phyloP scores from a whole-genome alignment of 441 rosid species.

The Gossypium aridum region DNA sequence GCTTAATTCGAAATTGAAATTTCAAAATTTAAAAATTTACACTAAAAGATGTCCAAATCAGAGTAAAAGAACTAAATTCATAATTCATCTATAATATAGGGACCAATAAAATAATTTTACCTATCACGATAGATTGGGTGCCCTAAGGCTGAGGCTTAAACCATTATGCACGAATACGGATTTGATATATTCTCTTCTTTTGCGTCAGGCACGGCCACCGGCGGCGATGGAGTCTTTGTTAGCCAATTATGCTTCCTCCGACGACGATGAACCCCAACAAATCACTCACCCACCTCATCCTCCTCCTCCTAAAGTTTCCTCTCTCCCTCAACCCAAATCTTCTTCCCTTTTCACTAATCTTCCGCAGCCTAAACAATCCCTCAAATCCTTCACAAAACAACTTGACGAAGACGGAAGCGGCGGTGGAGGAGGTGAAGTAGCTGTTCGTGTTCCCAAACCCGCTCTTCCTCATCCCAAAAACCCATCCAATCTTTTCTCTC shows the following conservation, averaged over 20 bases:
- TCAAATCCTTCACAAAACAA: neutral
- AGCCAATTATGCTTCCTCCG: constrained; percentile 80
- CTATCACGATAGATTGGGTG: too few species aligned
- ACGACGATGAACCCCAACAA: constrained; percentile 38
- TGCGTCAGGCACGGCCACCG: too few species aligned
- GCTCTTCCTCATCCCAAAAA: constrained; percentile 14
- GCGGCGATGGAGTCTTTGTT: constrained; percentile 61
- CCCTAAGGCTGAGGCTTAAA: too few species aligned
- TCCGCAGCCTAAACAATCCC: constrained; percentile 23
- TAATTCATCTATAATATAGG: too few species aligned
- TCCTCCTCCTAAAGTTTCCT: constrained; percentile 10
- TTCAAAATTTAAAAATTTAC: too few species aligned
- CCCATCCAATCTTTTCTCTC: constrained; percentile 35
- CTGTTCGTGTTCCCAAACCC: neutral
- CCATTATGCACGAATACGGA: too few species aligned
- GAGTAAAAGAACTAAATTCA: too few species aligned
- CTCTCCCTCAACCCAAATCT: constrained; percentile 21
- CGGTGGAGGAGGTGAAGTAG: neutral
- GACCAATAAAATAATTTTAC: too few species aligned
- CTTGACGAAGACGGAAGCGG: neutral
- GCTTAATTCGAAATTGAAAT: too few species aligned
- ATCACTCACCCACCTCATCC: neutral
- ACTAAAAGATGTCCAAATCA: too few species aligned
- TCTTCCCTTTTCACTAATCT: constrained; percentile 19
- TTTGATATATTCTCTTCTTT: too few species aligned